Evolutionary conservation across 768 basidiomycete genomes (phyloP).

Genomic region (Mrakia gelida): DNA sequence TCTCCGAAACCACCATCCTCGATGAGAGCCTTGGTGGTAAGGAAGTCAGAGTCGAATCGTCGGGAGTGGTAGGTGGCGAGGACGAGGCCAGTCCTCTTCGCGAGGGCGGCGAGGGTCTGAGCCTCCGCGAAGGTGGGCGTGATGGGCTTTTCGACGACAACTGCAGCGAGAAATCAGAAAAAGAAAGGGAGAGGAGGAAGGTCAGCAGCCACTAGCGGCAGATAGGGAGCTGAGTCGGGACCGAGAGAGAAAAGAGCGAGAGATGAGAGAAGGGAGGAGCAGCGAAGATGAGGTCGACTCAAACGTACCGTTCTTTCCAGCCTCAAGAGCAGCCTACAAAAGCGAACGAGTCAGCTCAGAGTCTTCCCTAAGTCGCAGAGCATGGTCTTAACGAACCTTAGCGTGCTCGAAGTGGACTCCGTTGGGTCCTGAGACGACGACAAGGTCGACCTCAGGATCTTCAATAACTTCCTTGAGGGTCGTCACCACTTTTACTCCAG

Average conservation of each 20-base stretch:
- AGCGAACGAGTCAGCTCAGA: neutral
- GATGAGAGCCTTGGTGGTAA: slow-evolving; percentile 60
- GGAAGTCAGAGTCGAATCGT: slow-evolving; percentile 55
- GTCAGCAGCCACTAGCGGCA: neutral
- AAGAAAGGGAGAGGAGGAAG: neutral
- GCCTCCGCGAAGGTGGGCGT: slow-evolving; percentile 61
- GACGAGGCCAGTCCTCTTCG: slow-evolving; percentile 57
- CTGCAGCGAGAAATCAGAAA: slow-evolving; percentile 42
- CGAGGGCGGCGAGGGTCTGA: slow-evolving; percentile 57
- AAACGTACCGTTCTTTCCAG: slow-evolving; percentile 69
- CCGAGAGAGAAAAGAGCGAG: no score
- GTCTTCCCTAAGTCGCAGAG: neutral
- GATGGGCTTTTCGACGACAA: slow-evolving; percentile 78
- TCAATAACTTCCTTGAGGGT: slow-evolving; percentile 58
- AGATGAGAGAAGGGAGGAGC: neutral
- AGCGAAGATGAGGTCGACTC: neutral
- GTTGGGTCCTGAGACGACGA: slow-evolving; percentile 65
- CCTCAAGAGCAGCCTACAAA: slow-evolving; percentile 52
- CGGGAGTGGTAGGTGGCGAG: slow-evolving; percentile 47
- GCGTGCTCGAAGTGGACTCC: slow-evolving; percentile 66
- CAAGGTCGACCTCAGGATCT: slow-evolving; percentile 62
- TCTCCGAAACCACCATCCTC: slow-evolving; percentile 51
- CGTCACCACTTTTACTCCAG: slow-evolving; percentile 55
- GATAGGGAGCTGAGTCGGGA: no score
- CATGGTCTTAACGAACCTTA: slow-evolving; percentile 45